Base-by-base conservation (phyloP, 2,329 filamentous ascomycete genomes). In the Pseudocercospora vitis region DNA sequence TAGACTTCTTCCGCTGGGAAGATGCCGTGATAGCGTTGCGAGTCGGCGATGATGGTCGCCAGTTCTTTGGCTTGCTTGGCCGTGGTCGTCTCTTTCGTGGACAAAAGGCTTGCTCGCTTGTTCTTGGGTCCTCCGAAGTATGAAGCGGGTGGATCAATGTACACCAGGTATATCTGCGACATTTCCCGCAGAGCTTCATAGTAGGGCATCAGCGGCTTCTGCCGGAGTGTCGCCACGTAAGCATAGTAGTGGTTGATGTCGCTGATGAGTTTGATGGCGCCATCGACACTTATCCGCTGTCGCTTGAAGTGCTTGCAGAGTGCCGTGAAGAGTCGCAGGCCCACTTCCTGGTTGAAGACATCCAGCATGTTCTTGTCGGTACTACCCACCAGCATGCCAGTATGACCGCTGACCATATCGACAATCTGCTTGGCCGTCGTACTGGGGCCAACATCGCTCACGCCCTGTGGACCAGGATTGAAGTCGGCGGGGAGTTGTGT, bases 281-380 rank as follows among this genome's bases (percentile, higher is more conserved):
- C 94, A 57, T 90, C 86, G 21, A 90, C 89, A 69, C 87, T 92
- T 72, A 99, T 83, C 52, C 94, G 86, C 76, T 97, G 94, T 7
- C 92, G 87, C 77, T 99, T 99, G 62, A 99, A 81, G 73, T 99
- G 94, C 74, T 99, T 99, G 80, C 92, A 96, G 47, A 99, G 79
- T 14, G 89, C 88, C 16, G 87, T 85, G 74, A 97, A 99, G 48
- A 99, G 81, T 21, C 94, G 87, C 59, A 96, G 81, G 0, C 94
- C 94, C 21, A 99, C 92, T 75, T 99, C 94, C 73, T 94, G 90
- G 71, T 96, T 96, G 79, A 99, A 99, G 11, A 99, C 94, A 68
- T 99, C 94, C 21, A 99, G 85, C 80, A 96, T 95, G 58, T 89
- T 92, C 77, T 99, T 99, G 70, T 99, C 94, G 1, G 92, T 97